Base-by-base conservation (phyloP, 148 eudicot genomes). In the Oxyria digyna region DNA sequence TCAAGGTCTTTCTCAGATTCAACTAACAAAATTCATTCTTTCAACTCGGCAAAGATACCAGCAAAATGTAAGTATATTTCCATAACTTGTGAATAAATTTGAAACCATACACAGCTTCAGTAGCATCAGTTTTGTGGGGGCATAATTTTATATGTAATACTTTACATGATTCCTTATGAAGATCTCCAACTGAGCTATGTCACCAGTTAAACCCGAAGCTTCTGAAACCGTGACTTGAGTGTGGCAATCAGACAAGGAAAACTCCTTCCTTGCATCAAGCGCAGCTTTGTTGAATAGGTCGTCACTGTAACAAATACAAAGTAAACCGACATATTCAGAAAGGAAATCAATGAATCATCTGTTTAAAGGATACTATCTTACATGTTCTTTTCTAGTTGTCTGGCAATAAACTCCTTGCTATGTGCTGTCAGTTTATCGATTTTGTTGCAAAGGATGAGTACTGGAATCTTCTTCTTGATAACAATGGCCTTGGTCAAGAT, bases 1-100 rank as follows among this genome's bases (percentile, higher is more conserved):
- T 85, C 87, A 66, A 84, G 80, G 82, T 78, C 73, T 5, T 72
- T 54, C 71, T 64, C 81, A 1, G 75, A 81, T 49, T 66, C 78
- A 63, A 35, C 33, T 46, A 8, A 7, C 23, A n/a, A n/a, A 59
- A 15, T 59, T 27, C n/a, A 59, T 57, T 27, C 33, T 29, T 57
- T 27, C 63, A 13, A 13, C 21, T 31, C 6, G 27, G 13, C 20
- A 27, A 26, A 55, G n/a, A n/a, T n/a, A n/a, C n/a, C 20, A 2
- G 64, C 14, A 27, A 57, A 59, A 59, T 59, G 37, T 31, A 59
- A 59, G 18, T 27, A 13, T 31, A 59, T 31, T 27, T 3, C 8
- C 65, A 59, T 59, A 3, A 4, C 0, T n/a, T 29, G 31, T 27
- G 8, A 59, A 26, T 59, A 15, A 14, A 27, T 59, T 12, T 31